phyloP scores from a whole-genome alignment of 345 rosid species.

The Streptanthus diversifolius region DNA sequence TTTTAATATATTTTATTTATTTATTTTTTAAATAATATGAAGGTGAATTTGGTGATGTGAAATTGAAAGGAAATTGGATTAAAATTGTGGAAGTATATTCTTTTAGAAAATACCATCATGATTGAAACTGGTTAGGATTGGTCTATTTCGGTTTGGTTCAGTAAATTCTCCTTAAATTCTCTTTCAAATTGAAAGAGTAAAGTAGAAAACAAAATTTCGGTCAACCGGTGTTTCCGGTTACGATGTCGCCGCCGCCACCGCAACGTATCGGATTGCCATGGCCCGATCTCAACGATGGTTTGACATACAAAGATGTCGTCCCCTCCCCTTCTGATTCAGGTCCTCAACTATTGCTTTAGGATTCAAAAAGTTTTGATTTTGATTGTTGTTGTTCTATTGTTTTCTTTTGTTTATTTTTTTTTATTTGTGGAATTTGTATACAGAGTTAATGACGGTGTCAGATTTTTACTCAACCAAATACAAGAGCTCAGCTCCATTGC shows the following conservation, averaged over 20 bases:
- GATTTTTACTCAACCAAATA: slow-evolving; percentile 65
- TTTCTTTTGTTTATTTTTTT: background rate
- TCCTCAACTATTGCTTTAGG: slow-evolving; percentile 10
- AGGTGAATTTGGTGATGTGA: too few species aligned
- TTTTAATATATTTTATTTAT: too few species aligned
- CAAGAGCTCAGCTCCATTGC: slow-evolving; percentile 72
- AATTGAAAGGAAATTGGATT: too few species aligned
- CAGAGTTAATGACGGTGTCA: slow-evolving; percentile 38
- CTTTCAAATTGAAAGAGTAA: background rate
- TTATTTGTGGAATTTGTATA: background rate
- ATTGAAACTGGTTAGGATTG: background rate
- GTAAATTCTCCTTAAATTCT: background rate
- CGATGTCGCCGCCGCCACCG: slow-evolving; percentile 24
- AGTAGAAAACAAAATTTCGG: background rate
- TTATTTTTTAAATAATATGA: too few species aligned
- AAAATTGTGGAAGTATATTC: too few species aligned
- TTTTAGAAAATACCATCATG: too few species aligned
- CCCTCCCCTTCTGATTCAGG: slow-evolving; percentile 51
- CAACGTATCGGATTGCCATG: slow-evolving; percentile 56
- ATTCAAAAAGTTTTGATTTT: background rate
- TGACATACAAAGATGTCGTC: slow-evolving; percentile 58
- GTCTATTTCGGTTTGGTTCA: slow-evolving; percentile 17
- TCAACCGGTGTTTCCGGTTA: background rate
- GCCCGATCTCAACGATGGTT: slow-evolving; percentile 79
- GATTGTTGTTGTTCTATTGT: background rate